Percentiles rank a stretch among this genome's conserved stretches.
phyloP scores from a whole-genome alignment of 805 yeast species.

The Kluyveromyces lactis region DNA sequence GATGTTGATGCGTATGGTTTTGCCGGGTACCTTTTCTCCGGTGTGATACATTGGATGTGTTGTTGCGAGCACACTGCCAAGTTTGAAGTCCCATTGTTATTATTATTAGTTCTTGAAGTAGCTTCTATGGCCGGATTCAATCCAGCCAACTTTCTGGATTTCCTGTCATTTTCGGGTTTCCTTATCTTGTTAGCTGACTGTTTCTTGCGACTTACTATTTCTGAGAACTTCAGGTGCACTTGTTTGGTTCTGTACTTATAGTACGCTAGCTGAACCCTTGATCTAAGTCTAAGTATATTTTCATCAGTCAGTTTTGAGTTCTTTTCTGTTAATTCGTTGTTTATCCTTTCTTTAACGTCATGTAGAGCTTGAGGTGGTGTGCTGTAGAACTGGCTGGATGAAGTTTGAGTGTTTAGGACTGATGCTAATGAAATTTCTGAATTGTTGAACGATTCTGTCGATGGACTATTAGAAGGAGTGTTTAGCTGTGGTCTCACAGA shows the following conservation, averaged over 20 bases:
- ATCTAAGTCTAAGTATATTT: conserved; percentile 30
- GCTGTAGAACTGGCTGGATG: not conserved
- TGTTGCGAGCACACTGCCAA: not conserved
- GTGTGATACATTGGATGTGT: conserved; percentile 2
- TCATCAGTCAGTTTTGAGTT: not conserved
- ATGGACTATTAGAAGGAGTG: not conserved
- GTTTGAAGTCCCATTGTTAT: too few relatives aligned
- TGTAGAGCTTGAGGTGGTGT: conserved; percentile 1
- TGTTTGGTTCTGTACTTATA: conserved; percentile 45
- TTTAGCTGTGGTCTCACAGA: not conserved
- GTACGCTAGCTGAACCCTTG: conserved; percentile 43
- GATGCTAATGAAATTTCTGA: not conserved
- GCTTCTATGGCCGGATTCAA: not conserved
- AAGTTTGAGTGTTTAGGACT: not conserved
- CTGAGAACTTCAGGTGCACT: conserved; percentile 15
- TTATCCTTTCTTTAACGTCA: not conserved
- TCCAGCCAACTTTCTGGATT: conserved; percentile 9
- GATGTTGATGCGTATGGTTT: not conserved
- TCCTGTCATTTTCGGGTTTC: not conserved
- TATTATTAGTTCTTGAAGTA: not conserved
- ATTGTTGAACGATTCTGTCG: not conserved
- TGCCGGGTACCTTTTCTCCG: not conserved
- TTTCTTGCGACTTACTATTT: not conserved
- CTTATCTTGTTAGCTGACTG: not conserved
- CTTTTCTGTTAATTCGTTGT: too few relatives aligned